phyloP scores from a whole-genome alignment of 1,284 basidiomycete species.

The Melampsora larici-populina region DNA sequence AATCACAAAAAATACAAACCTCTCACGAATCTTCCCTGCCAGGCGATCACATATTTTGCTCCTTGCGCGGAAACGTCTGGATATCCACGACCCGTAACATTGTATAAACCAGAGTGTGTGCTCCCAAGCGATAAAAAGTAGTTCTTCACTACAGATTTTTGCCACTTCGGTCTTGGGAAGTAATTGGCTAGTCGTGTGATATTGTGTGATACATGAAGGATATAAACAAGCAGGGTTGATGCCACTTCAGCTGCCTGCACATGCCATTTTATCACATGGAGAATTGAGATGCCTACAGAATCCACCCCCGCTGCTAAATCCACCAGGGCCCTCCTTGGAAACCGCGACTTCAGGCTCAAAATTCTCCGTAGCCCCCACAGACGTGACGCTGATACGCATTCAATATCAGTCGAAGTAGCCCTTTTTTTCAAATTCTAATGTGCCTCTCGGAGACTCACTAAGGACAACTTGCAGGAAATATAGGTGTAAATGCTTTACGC shows the following conservation, averaged over 20 bases:
- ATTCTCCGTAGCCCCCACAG: constrained; percentile 50
- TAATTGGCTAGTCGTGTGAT: constrained; percentile 43
- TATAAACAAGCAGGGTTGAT: constrained; percentile 47
- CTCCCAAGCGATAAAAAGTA: constrained; percentile 48
- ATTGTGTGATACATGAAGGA: background rate
- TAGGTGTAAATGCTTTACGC: background rate
- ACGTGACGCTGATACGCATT: constrained; percentile 40
- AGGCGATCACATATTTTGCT: constrained; percentile 45
- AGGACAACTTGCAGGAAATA: constrained; percentile 37
- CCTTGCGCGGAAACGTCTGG: constrained; percentile 53
- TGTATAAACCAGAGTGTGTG: constrained; percentile 49
- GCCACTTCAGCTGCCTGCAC: background rate
- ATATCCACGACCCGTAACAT: constrained; percentile 50
- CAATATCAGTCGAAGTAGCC: background rate
- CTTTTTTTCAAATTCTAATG: no score
- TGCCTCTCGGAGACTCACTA: constrained; percentile 13
- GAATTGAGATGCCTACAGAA: constrained; percentile 26
- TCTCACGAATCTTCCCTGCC: constrained; percentile 42
- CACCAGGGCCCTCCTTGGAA: constrained; percentile 9
- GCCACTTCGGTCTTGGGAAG: constrained; percentile 49
- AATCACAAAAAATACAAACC: background rate
- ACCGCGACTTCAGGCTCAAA: constrained; percentile 50
- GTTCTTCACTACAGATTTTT: constrained; percentile 45
- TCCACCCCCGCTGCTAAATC: constrained; percentile 32
- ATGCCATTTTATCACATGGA: background rate